Conservation (phyloP, 148 eudicot genomes). For the Agrostemma githago region DNA sequence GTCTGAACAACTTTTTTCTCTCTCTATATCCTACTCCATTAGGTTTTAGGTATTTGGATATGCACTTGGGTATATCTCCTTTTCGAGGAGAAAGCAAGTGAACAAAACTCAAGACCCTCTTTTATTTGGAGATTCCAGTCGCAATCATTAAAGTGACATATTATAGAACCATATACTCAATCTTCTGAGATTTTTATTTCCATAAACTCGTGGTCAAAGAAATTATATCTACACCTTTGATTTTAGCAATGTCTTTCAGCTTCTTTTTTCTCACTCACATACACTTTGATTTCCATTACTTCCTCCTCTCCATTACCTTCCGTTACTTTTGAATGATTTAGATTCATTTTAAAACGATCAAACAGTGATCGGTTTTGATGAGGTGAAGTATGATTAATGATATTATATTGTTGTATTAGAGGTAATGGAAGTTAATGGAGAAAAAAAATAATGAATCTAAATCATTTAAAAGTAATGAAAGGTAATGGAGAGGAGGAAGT, state of each 20-base stretch:
- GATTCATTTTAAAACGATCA: too few relatives aligned
- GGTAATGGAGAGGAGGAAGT: too few relatives aligned
- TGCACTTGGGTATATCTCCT: conserved; percentile 6
- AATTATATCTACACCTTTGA: not conserved
- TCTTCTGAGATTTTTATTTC: not conserved
- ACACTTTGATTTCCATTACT: too few relatives aligned
- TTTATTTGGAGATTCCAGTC: conserved; percentile 6
- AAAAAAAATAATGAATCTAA: too few relatives aligned
- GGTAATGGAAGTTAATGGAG: too few relatives aligned
- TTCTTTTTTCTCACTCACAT: conserved; percentile 7
- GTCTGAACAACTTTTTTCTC: not conserved
- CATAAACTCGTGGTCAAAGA: conserved; percentile 12
- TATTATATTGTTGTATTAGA: too few relatives aligned
- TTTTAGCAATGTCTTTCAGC: conserved; percentile 2
- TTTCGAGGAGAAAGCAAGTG: conserved; percentile 7
- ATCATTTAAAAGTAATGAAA: too few relatives aligned
- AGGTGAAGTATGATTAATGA: too few relatives aligned
- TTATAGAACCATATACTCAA: conserved; percentile 9
- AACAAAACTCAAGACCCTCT: conserved; percentile 3
- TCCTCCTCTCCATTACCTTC: too few relatives aligned
- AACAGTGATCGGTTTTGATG: too few relatives aligned
- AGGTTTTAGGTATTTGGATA: conserved; percentile 8
- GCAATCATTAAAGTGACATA: not conserved
- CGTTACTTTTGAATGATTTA: too few relatives aligned
- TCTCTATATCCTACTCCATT: too few relatives aligned